These are phyloP conservation scores for Phanerochaete sordida DNA, from an alignment of 768 basidiomycete genomes.

Conservation along the genomic window DNA sequence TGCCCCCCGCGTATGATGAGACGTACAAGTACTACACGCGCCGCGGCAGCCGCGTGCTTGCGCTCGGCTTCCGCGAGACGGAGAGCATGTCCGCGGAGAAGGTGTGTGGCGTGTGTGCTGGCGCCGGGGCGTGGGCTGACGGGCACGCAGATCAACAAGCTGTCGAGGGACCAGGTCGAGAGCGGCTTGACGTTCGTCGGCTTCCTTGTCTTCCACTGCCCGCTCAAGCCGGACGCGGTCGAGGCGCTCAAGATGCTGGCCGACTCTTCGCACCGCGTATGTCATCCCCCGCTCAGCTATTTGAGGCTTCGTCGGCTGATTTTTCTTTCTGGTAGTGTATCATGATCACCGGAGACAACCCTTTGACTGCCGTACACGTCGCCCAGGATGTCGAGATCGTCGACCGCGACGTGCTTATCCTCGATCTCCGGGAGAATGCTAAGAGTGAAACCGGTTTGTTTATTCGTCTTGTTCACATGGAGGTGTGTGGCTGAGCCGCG, in stretches of 20 bases:
- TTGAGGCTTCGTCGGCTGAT: slow-evolving; percentile 5
- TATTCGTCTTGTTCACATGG: neutral
- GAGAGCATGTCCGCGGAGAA: slow-evolving; percentile 66
- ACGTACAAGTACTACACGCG: slow-evolving; percentile 95
- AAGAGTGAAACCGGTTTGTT: slow-evolving; percentile 62
- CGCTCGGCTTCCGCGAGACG: slow-evolving; percentile 85
- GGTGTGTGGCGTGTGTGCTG: slow-evolving; percentile 38
- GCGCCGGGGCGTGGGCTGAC: neutral
- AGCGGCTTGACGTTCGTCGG: slow-evolving; percentile 81
- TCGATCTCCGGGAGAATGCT: slow-evolving; percentile 85
- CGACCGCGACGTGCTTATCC: slow-evolving; percentile 89
- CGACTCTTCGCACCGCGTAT: slow-evolving; percentile 92
- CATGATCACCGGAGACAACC: slow-evolving; percentile 99
- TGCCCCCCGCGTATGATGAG: slow-evolving; percentile 85
- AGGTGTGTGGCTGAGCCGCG: neutral
- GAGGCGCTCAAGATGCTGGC: slow-evolving; percentile 89
- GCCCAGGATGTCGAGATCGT: slow-evolving; percentile 96
- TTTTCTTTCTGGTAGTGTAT: slow-evolving; percentile 59
- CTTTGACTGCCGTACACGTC: slow-evolving; percentile 94
- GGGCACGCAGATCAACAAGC: slow-evolving; percentile 71
- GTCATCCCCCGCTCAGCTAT: slow-evolving; percentile 27
- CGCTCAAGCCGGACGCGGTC: slow-evolving; percentile 91
- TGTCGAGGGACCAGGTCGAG: slow-evolving; percentile 82
- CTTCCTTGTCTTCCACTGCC: slow-evolving; percentile 98
- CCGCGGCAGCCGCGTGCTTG: slow-evolving; percentile 89